Evolutionary conservation across 257 asterid species (phyloP).

Genomic region (Gynochthodes officinalis): DNA sequence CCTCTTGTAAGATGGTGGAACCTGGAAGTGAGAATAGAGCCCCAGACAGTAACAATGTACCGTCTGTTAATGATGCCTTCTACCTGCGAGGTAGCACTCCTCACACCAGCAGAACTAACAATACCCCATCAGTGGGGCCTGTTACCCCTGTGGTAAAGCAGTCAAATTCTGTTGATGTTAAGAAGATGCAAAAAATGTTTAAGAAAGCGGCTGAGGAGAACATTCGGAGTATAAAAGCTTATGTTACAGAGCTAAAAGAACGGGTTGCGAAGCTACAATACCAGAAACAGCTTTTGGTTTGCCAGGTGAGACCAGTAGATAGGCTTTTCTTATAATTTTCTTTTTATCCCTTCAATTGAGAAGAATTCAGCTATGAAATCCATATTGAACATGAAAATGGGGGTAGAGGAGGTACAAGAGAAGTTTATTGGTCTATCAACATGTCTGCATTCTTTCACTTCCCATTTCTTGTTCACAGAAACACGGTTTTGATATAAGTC

Average conservation of each 20-base stretch:
- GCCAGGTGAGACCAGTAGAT: slow-evolving; percentile 56
- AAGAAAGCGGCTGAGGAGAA: slow-evolving; percentile 91
- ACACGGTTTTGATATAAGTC: neutral
- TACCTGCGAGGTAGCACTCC: slow-evolving; percentile 34
- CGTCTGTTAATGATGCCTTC: slow-evolving; percentile 24
- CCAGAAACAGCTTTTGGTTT: slow-evolving; percentile 94
- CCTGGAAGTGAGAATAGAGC: slow-evolving; percentile 65
- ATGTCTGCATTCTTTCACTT: neutral
- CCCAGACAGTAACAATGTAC: slow-evolving; percentile 42
- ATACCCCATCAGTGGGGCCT: slow-evolving; percentile 40
- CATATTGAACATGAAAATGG: neutral
- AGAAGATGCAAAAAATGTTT: slow-evolving; percentile 87
- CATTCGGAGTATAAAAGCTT: slow-evolving; percentile 77
- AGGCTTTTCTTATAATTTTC: slow-evolving; percentile 4
- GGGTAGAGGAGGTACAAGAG: no score
- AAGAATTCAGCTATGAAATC: neutral
- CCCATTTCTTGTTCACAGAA: neutral
- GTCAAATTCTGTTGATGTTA: slow-evolving; percentile 65
- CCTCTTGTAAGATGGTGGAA: slow-evolving; percentile 46
- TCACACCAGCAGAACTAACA: slow-evolving; percentile 30
- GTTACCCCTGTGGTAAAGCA: slow-evolving; percentile 46
- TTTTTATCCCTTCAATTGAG: neutral
- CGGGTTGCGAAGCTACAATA: slow-evolving; percentile 94
- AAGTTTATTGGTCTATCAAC: neutral
- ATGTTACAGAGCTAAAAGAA: slow-evolving; percentile 88